Evolutionary conservation across 257 asterid genomes (phyloP).

Genomic region (Salvia rosmarinus): DNA sequence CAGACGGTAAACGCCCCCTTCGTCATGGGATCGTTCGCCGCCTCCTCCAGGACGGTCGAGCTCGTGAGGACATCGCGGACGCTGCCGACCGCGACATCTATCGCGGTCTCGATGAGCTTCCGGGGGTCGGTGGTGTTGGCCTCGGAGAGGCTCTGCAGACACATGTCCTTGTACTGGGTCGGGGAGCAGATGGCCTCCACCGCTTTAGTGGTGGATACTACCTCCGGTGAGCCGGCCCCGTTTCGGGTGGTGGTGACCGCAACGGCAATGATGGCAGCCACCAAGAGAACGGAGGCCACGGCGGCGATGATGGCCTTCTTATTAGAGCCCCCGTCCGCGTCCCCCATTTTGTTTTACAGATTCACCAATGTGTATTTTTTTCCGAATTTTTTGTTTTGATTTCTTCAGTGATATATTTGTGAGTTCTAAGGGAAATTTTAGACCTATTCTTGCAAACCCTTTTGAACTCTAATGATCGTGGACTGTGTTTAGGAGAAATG

Average conservation of each 20-base stretch:
- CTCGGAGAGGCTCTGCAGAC: conserved; percentile 48
- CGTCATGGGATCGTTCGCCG: conserved; percentile 50
- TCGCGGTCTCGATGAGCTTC: conserved; percentile 55
- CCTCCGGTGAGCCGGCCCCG: too few relatives aligned
- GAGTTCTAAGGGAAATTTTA: background rate
- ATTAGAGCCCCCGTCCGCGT: background rate
- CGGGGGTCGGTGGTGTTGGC: conserved; percentile 62
- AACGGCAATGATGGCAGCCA: conserved; percentile 51
- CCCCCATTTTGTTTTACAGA: too few relatives aligned
- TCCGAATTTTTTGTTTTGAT: background rate
- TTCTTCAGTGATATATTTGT: background rate
- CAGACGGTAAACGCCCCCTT: conserved; percentile 54
- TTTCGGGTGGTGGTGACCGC: background rate
- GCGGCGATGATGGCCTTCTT: conserved; percentile 45
- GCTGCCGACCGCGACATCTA: conserved; percentile 36
- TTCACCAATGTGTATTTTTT: too few relatives aligned
- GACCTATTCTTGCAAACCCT: background rate
- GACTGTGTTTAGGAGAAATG: background rate
- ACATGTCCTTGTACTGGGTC: conserved; percentile 61
- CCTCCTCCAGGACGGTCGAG: conserved; percentile 45
- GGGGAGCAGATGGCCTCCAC: conserved; percentile 55
- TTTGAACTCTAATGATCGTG: background rate
- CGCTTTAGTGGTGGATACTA: conserved; percentile 32
- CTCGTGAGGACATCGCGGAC: conserved; percentile 40
- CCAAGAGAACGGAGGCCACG: conserved; percentile 54